Base-by-base conservation (phyloP, 1,139 yeast genomes). In the Pichia sp. region DNA sequence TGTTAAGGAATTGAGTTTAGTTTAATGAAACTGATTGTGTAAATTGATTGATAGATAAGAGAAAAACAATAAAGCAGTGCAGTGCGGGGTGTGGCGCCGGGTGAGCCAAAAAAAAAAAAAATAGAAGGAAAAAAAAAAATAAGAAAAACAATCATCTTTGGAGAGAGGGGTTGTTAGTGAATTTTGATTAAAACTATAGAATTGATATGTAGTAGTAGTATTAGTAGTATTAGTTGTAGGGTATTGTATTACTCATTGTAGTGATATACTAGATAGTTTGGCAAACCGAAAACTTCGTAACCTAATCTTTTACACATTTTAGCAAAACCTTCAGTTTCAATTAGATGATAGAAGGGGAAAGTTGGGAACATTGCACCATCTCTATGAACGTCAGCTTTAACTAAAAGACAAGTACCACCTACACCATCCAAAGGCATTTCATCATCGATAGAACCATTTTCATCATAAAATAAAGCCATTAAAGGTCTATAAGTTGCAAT, bases 361-460 rank as follows among this genome's bases (percentile, higher is more conserved):
- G 94, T 84, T 17, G 98, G 98, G 75, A 91, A 91, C 96, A 89
- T 89, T 43, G 97, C 97, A 40, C 98, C 98, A 61, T 91, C 98
- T 60, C 98, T 75, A 64, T 91, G 98, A 43, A 91, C 98, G 52
- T 88, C 96, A 9, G 97, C 95, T 61, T 89, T 86, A 28, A 91
- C 98, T 64, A 91, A 62, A 28, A 94, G 79, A 34, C 96, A 95
- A 24, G 97, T 95, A 46, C 91, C 97, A 42, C 98, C 98, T 45
- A 91, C 97, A 60, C 98, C 98, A 61, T 91, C 98, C 46, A 91
- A 70, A 30, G 77, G 75, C 83, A 89, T 81, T 58, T 77, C 83
- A 4, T 79, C 72, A 47, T 70, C 67, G 12, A 56, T 50, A 46
- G 79, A 80, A 19, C 82, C 91, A 7, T 68, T 66, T 6, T 78